Conservation (phyloP, 148 eudicot genomes). For the Cornus kousa region DNA sequence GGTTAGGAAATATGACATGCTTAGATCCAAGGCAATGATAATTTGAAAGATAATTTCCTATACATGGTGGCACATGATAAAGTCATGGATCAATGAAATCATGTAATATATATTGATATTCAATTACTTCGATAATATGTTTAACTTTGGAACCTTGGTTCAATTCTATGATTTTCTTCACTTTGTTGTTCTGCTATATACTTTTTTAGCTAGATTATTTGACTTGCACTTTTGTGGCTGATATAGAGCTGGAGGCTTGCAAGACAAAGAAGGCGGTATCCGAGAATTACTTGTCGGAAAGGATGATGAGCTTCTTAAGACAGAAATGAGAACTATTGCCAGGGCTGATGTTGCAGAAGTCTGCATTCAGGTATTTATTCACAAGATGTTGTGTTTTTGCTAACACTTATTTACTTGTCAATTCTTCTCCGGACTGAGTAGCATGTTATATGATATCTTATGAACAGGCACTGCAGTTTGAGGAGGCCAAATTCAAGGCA, state of each 20-base stretch:
- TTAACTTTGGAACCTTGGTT: neutral
- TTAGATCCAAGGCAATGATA: neutral
- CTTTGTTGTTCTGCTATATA: neutral
- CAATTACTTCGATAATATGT: neutral
- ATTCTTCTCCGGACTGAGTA: neutral
- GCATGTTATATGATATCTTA: conserved; percentile 2
- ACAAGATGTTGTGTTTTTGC: neutral
- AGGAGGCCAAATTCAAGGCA: conserved; percentile 87
- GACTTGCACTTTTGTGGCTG: neutral
- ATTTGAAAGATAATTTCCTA: neutral
- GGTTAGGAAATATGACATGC: neutral
- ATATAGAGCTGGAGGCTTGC: conserved; percentile 89
- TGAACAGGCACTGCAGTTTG: conserved; percentile 69
- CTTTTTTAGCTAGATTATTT: neutral
- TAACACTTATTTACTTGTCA: neutral
- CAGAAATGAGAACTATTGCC: conserved; percentile 66
- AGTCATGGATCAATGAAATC: neutral
- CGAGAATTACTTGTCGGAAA: conserved; percentile 85
- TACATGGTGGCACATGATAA: no score
- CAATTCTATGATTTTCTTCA: neutral
- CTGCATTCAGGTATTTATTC: conserved; percentile 69
- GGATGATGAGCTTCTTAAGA: conserved; percentile 92
- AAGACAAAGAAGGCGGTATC: conserved; percentile 82
- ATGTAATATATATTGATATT: neutral
- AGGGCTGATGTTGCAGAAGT: conserved; percentile 98